A percentile compares a stretch with the other conserved stretches of the same genome.
Evolutionary conservation across 441 rosid species (phyloP).

Genomic region (Flueggea neowawraea): DNA sequence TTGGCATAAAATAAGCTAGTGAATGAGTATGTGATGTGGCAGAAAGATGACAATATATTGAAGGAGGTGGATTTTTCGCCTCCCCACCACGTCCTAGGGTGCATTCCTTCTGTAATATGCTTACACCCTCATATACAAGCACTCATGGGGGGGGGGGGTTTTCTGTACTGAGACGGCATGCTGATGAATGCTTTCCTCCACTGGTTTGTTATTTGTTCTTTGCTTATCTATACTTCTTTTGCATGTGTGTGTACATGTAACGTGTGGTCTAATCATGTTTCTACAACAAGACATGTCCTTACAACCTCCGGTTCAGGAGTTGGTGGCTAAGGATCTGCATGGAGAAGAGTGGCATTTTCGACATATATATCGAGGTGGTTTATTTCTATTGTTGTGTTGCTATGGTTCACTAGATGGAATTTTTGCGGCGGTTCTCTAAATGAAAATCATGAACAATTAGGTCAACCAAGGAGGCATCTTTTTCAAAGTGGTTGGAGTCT

Average conservation of each 20-base stretch:
- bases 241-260: background rate
- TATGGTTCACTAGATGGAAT: background rate
- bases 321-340: constrained; percentile 88
- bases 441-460: constrained; percentile 27
- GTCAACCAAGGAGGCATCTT: constrained; percentile 88
- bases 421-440: background rate
- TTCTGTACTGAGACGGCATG: constrained; percentile 85
- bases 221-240: background rate
- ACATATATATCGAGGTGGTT: constrained; percentile 78
- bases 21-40: too few species aligned
- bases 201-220: constrained; percentile 44
- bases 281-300: constrained; percentile 71
- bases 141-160: constrained; percentile 98
- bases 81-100: too few species aligned
- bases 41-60: too few species aligned
- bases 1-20: too few species aligned
- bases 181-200: constrained; percentile 89
- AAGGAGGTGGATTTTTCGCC: too few species aligned
- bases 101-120: constrained; percentile 73
- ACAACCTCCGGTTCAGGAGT: constrained; percentile 86
- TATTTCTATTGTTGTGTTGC: background rate
- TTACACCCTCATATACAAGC: constrained; percentile 92
- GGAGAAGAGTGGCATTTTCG: constrained; percentile 81
- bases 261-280: background rate
- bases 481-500: constrained; percentile 97